Evolutionary conservation across 176 grass and related monocot genomes (phyloP), one percentile per base, ranked within the genome.

Genomic region (Carex littledalei): DNA sequence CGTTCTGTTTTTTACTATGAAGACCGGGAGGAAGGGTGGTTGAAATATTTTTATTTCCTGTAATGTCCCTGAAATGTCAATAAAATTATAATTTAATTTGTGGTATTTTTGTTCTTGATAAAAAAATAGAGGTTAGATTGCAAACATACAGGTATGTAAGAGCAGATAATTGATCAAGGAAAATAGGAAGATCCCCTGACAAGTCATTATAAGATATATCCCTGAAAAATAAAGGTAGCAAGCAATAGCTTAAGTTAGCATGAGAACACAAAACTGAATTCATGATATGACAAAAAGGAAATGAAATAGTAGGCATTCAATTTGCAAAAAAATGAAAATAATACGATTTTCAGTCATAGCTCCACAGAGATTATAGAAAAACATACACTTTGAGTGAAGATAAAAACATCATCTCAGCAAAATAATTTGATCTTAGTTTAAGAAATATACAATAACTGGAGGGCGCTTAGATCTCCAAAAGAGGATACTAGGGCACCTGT

Each of bases 111-210:
- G 11, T 62, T 41, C 16, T 49, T 41, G 13, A 45, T 6, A 29
- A 63, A 24, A n/a, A n/a, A 22, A 78, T 6, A 11, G n/a, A 79
- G 59, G 12, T 4, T 6, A 31, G 65, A 79, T 13, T 47, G 53
- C 52, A 60, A 21, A 80, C 84, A 32, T 91, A 91, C 90, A 91
- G 45, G 62, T 72, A 91, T 60, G 26, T 63, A 52, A 91, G 87
- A 62, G 82, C 67, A 80, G 82, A 16, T 70, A 89, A 64, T 80
- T 85, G 18, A 29, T 49, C 76, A 1, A 91, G 64, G 80, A 77
- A 89, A 75, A 64, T 82, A 74, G 87, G 84, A 26, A 91, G 49
- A 80, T 62, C 13, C 8, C 87, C 87, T 12, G 84, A 89, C n/a
- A 91, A 53, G 12, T 63, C 88, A 37, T 89, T 89, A 24, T 24